phyloP scores from a whole-genome alignment of 768 basidiomycete genomes.

The Dioszegia crocea region DNA sequence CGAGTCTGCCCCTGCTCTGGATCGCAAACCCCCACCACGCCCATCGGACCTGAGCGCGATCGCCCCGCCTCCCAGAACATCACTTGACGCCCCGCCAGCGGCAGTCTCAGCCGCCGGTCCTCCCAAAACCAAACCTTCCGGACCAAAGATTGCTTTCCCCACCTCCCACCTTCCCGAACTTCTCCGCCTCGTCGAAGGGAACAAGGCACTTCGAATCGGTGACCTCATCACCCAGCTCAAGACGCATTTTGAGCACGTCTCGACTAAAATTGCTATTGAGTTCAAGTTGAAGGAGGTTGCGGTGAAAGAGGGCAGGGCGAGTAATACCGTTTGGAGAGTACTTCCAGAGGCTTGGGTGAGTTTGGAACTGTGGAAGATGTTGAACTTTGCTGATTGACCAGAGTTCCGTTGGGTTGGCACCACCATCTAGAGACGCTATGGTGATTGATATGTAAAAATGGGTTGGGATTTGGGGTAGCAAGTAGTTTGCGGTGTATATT shows the following conservation, averaged over 20 bases:
- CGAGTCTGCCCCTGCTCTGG: neutral
- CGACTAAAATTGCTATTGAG: conserved; percentile 44
- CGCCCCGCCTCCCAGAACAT: neutral
- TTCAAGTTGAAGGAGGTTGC: conserved; percentile 44
- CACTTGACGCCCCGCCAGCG: neutral
- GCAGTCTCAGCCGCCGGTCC: neutral
- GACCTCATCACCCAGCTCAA: conserved; percentile 36
- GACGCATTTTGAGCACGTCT: conserved; percentile 33
- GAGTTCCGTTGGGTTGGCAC: neutral
- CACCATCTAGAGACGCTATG: neutral
- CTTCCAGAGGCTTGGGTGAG: conserved; percentile 48
- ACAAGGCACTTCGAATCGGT: conserved; percentile 29
- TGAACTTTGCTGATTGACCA: neutral
- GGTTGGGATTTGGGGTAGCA: neutral
- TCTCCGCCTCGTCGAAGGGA: conserved; percentile 36
- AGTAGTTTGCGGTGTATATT: no score
- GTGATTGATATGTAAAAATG: neutral
- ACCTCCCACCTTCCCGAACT: conserved; percentile 35
- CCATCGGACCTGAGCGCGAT: neutral
- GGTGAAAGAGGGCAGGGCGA: conserved; percentile 31
- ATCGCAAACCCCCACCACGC: neutral
- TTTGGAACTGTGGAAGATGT: neutral
- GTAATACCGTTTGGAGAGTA: conserved; percentile 41
- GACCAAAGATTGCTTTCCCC: conserved; percentile 40
- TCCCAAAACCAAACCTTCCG: conserved; percentile 2